phyloP scores from a whole-genome alignment of 2,329 filamentous ascomycete species.

The Metarhizium robertsii region DNA sequence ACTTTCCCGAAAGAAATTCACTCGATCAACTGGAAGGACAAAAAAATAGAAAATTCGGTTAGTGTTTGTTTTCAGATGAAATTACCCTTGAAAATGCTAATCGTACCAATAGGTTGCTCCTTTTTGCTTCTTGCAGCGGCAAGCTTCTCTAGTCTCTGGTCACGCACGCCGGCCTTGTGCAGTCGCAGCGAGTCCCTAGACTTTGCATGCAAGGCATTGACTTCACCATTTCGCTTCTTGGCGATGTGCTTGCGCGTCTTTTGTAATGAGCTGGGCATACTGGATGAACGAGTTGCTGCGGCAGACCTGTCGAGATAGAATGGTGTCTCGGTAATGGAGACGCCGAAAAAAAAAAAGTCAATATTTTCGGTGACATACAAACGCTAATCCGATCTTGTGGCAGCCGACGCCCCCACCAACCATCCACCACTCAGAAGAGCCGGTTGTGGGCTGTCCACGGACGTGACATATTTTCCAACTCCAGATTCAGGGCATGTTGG shows the following conservation, averaged over 20 bases:
- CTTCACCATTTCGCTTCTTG: conserved; percentile 71
- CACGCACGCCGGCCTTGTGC: conserved; percentile 68
- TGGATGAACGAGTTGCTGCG: conserved; percentile 11
- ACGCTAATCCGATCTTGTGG: not conserved
- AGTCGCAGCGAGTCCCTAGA: conserved; percentile 79
- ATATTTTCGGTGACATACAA: not conserved
- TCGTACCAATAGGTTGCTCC: conserved; percentile 63
- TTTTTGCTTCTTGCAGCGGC: conserved; percentile 60
- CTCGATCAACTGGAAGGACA: conserved; percentile 23
- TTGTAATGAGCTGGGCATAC: conserved; percentile 66
- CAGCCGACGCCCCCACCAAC: not conserved
- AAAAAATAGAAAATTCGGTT: not conserved
- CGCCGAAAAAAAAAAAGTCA: not conserved
- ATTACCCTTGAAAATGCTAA: not conserved
- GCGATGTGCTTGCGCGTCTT: conserved; percentile 85
- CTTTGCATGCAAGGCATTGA: conserved; percentile 73
- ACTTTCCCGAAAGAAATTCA: conserved; percentile 59
- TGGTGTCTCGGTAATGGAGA: not conserved
- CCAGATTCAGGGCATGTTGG: no score
- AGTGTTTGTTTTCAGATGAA: not conserved
- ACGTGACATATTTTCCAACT: no score
- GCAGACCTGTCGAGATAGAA: not conserved
- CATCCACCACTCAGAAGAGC: not conserved
- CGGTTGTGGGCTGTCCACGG: no score
- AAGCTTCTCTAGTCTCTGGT: conserved; percentile 71